Conservation (phyloP, 306 rosid genomes). For the Ceratonia siliqua region DNA sequence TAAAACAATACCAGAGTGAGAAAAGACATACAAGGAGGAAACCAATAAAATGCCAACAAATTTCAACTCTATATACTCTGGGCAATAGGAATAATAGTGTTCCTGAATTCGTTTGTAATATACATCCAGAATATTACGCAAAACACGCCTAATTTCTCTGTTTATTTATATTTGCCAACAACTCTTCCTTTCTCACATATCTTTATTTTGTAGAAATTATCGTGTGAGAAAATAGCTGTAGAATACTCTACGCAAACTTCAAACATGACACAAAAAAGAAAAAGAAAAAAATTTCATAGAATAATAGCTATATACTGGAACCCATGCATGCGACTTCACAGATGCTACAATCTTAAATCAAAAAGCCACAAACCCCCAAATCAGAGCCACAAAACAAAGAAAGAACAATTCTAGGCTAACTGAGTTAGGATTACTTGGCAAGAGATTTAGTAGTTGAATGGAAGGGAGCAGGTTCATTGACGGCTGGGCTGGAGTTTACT, state of each 20-base stretch:
- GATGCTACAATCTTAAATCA: too few species aligned
- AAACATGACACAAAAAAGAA: slow-evolving; percentile 20
- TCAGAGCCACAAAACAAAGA: too few species aligned
- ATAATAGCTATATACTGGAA: too few species aligned
- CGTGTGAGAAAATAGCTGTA: slow-evolving; percentile 29
- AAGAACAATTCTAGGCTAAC: too few species aligned
- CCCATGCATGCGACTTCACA: too few species aligned
- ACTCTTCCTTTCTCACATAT: slow-evolving; percentile 28
- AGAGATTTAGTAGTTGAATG: too few species aligned
- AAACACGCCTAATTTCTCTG: slow-evolving; percentile 10
- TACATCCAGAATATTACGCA: slow-evolving; percentile 33
- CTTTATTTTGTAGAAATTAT: slow-evolving; percentile 38
- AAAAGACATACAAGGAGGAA: slow-evolving; percentile 38
- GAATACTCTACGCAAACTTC: slow-evolving; percentile 13
- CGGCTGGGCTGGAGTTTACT: too few species aligned
- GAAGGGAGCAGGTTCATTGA: too few species aligned
- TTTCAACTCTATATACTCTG: slow-evolving; percentile 33
- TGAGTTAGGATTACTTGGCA: too few species aligned
- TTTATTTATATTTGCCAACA: slow-evolving; percentile 31
- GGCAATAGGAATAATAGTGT: slow-evolving; percentile 30
- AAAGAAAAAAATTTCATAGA: slow-evolving; percentile 19
- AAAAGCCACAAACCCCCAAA: too few species aligned
- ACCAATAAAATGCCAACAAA: slow-evolving; percentile 38
- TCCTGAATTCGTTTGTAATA: slow-evolving; percentile 29
- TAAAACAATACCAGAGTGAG: slow-evolving; percentile 29